Evolutionary conservation across 257 asterid species (phyloP).

Genomic region (Vinca minor): DNA sequence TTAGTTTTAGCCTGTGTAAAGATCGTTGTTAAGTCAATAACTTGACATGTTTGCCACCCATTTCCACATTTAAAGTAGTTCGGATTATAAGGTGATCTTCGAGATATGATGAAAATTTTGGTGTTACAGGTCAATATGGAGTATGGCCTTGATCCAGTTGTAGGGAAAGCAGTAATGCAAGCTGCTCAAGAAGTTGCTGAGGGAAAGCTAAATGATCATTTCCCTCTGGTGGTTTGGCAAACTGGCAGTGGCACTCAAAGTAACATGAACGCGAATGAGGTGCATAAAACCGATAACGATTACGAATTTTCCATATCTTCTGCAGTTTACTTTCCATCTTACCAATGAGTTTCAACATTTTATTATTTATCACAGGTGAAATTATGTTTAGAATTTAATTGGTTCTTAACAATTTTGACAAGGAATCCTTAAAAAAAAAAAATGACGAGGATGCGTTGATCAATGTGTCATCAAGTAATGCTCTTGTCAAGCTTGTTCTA

Average conservation of each 20-base stretch:
- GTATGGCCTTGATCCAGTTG: slow-evolving; percentile 88
- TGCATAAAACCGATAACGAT: slow-evolving; percentile 21
- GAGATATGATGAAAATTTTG: slow-evolving; percentile 1
- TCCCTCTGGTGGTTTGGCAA: slow-evolving; percentile 98
- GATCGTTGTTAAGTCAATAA: no score
- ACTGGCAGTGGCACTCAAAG: slow-evolving; percentile 99
- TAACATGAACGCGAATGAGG: slow-evolving; percentile 99
- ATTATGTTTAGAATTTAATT: not conserved
- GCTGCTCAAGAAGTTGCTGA: slow-evolving; percentile 98
- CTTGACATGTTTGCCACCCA: not conserved
- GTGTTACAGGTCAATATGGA: slow-evolving; percentile 72
- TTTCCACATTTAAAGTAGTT: no score
- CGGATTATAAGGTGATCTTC: not conserved
- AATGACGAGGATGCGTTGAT: not conserved
- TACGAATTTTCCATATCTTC: not conserved
- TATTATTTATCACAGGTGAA: not conserved
- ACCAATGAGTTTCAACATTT: not conserved
- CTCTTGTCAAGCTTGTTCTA: not conserved
- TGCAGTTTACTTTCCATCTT: not conserved
- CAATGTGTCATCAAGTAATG: no score
- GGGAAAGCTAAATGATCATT: slow-evolving; percentile 87
- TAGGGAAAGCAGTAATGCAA: slow-evolving; percentile 89
- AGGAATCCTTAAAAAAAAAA: no score
- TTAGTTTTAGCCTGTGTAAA: no score
- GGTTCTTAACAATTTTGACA: slow-evolving; percentile 4